Conservation (phyloP, 306 rosid species). For the Trifolium dubium region DNA sequence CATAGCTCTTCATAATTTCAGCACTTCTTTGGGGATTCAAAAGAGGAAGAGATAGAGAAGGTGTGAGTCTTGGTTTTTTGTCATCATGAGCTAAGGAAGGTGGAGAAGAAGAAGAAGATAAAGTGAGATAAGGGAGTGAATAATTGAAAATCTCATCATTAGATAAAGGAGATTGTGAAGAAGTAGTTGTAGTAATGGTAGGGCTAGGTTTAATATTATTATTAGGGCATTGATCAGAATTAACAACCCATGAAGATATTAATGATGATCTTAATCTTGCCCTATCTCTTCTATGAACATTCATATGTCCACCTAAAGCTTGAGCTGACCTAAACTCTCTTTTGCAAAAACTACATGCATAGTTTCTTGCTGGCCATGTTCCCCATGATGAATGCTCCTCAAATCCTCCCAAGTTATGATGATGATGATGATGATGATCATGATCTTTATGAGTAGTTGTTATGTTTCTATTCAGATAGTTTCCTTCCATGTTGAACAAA, state of each 20-base stretch:
- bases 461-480: constrained; percentile 47
- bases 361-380: constrained; percentile 67
- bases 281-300: constrained; percentile 89
- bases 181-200: constrained; percentile 43
- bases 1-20: constrained; percentile 35
- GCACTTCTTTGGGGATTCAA: constrained; percentile 43
- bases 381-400: constrained; percentile 57
- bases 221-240: constrained; percentile 44
- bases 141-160: constrained; percentile 11
- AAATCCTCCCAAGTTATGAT: constrained; percentile 37
- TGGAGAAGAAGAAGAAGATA: constrained; percentile 44
- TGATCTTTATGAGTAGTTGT: constrained; percentile 37
- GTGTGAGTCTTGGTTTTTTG: constrained; percentile 46
- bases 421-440: constrained; percentile 12
- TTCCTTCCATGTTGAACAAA: constrained; percentile 58
- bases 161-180: background rate
- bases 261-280: constrained; percentile 67
- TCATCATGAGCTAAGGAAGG: constrained; percentile 45
- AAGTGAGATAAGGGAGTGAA: constrained; percentile 36
- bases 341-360: constrained; percentile 75
- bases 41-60: constrained; percentile 36
- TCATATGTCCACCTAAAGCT: constrained; percentile 92
- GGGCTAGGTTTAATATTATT: constrained; percentile 39
- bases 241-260: constrained; percentile 36
- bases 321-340: constrained; percentile 89